Conservation (phyloP, 306 rosid genomes). For the Medicago truncatula region DNA sequence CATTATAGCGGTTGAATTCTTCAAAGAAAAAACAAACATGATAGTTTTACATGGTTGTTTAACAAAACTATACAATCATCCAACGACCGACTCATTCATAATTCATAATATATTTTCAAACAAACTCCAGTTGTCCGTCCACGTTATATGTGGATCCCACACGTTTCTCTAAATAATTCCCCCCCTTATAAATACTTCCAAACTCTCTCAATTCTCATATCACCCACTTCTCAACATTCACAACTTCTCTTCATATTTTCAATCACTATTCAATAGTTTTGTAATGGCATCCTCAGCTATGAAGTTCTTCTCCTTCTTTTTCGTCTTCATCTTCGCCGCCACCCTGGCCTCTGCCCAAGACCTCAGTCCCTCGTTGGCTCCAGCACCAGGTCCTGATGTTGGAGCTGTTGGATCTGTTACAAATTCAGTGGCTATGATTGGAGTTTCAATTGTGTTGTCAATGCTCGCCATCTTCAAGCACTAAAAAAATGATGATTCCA, state of each 20-base stretch:
- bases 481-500: background rate
- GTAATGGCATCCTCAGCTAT: slow-evolving; percentile 44
- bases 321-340: slow-evolving; percentile 36
- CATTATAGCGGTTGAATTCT: too few relatives aligned
- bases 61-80: too few relatives aligned
- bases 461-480: slow-evolving; percentile 44
- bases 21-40: too few relatives aligned
- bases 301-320: slow-evolving; percentile 42
- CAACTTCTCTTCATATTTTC: background rate
- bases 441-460: slow-evolving; percentile 43
- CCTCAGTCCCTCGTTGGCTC: slow-evolving; percentile 1
- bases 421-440: slow-evolving; percentile 45
- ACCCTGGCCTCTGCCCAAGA: slow-evolving; percentile 51
- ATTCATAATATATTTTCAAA: too few relatives aligned
- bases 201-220: background rate
- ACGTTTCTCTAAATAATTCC: too few relatives aligned
- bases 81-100: too few relatives aligned
- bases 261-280: background rate
- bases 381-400: slow-evolving; percentile 41
- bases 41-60: too few relatives aligned
- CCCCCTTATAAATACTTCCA: background rate
- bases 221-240: background rate
- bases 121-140: too few relatives aligned
- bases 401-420: slow-evolving; percentile 46
- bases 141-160: too few relatives aligned